phyloP scores from a whole-genome alignment of 805 yeast species.

The Danielia oregonensis region DNA sequence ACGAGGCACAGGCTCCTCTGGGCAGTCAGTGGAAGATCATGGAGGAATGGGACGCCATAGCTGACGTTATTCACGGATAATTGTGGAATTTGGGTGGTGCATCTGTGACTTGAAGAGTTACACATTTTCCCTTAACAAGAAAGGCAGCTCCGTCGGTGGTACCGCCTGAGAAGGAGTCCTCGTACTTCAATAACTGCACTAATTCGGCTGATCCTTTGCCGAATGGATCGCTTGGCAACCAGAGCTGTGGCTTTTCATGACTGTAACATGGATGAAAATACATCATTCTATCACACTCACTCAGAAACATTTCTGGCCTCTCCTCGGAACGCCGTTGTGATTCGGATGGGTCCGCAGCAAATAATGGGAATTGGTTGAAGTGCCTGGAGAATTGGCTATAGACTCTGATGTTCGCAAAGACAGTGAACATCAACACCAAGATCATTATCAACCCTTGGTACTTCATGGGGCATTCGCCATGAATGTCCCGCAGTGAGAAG shows the following conservation, averaged over 20 bases:
- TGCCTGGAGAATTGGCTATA: constrained; percentile 36
- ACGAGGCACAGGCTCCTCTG: constrained; percentile 13
- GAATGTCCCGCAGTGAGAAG: constrained; percentile 53
- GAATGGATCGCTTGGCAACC: constrained; percentile 31
- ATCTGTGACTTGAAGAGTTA: background rate
- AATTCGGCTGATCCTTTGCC: constrained; percentile 7
- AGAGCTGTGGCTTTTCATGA: constrained; percentile 33
- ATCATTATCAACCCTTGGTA: constrained; percentile 53
- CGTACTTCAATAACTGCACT: constrained; percentile 1
- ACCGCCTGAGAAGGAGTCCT: constrained; percentile 9
- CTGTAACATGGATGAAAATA: constrained; percentile 38
- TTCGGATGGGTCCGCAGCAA: background rate
- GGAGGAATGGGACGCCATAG: constrained; percentile 12
- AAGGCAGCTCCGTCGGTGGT: constrained; percentile 9
- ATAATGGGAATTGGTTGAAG: constrained; percentile 15
- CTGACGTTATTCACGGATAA: constrained; percentile 9
- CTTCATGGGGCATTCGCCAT: constrained; percentile 40
- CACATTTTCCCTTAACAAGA: background rate
- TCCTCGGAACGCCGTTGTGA: background rate
- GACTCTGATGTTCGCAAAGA: constrained; percentile 54
- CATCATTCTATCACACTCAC: constrained; percentile 14
- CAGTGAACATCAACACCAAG: constrained; percentile 47
- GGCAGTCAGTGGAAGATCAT: constrained; percentile 13
- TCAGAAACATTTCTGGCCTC: constrained; percentile 17
- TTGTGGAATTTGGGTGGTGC: background rate